These are phyloP conservation scores for Peniophora sp. DNA, from an alignment of 1,284 basidiomycete genomes.

Conservation along the genomic window DNA sequence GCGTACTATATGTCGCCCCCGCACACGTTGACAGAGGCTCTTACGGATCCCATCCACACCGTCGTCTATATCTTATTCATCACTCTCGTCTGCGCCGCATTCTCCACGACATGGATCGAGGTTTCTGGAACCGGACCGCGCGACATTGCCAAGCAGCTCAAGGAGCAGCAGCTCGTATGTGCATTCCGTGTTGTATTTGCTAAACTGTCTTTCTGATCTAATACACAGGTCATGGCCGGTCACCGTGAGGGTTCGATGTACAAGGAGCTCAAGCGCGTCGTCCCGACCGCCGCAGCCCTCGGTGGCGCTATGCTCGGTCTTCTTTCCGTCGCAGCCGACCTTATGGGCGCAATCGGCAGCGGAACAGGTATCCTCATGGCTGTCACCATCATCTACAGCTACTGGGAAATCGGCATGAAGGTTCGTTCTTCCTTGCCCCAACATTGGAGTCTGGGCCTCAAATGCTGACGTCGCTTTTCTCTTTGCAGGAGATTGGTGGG, in stretches of 20 bases:
- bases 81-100: constrained; percentile 89
- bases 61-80: constrained; percentile 90
- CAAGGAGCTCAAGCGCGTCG: constrained; percentile 97
- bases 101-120: constrained; percentile 99
- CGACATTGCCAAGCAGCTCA: constrained; percentile 96
- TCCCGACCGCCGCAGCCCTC: constrained; percentile 95
- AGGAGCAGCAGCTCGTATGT: constrained; percentile 91
- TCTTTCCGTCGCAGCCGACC: constrained; percentile 90
- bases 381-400: constrained; percentile 95
- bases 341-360: constrained; percentile 93
- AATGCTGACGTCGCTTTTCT: neutral
- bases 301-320: constrained; percentile 94
- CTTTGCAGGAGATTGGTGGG: neutral
- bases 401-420: constrained; percentile 2
- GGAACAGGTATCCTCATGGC: constrained; percentile 98
- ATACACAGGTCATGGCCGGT: constrained; percentile 80
- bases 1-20: constrained; percentile 98
- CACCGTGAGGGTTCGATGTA: constrained; percentile 98
- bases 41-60: constrained; percentile 93
- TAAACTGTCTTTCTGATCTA: neutral
- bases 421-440: too few species aligned
- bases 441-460: too few species aligned
- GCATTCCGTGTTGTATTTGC: neutral
- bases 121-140: constrained; percentile 93
- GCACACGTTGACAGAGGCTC: constrained; percentile 80